These are phyloP conservation scores for Apiosordaria backusii DNA, from an alignment of 495 filamentous ascomycete species.

Conservation along the genomic window DNA sequence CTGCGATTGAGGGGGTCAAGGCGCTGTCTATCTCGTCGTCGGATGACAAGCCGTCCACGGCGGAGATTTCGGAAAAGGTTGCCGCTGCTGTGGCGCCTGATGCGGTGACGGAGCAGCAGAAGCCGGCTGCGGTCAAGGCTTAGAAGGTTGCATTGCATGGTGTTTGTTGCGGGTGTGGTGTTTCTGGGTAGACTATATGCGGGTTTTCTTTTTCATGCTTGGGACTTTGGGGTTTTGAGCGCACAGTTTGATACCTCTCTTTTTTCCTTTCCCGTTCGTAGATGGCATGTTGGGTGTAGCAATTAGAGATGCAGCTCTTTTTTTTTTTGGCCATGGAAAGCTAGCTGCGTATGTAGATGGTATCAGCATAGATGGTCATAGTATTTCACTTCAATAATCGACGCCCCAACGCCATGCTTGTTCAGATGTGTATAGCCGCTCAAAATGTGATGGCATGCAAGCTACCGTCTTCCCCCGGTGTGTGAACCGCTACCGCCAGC, in stretches of 20 bases:
- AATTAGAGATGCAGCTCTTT: background rate
- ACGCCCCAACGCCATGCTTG: background rate
- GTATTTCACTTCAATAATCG: background rate
- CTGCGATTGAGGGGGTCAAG: constrained; percentile 16
- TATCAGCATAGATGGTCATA: background rate
- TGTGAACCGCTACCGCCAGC: background rate
- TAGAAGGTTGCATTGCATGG: background rate
- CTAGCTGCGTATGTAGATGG: background rate
- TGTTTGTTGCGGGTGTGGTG: background rate
- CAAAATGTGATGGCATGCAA: too few species aligned
- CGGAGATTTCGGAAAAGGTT: constrained; percentile 15
- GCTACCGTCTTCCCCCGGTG: background rate
- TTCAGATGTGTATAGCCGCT: background rate
- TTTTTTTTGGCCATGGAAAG: background rate
- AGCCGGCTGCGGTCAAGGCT: background rate
- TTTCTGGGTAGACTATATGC: background rate
- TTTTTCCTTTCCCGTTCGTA: background rate
- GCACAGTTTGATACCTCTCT: constrained; percentile 1
- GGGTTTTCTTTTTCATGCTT: background rate
- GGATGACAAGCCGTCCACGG: background rate
- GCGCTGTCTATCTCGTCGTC: constrained; percentile 12
- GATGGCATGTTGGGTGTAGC: background rate
- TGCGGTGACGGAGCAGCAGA: background rate
- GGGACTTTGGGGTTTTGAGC: background rate
- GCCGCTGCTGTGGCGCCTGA: constrained; percentile 3